A percentile compares a stretch with the other conserved stretches of the same genome.
phyloP scores from a whole-genome alignment of 768 basidiomycete genomes.

The Lentinula detonsa region DNA sequence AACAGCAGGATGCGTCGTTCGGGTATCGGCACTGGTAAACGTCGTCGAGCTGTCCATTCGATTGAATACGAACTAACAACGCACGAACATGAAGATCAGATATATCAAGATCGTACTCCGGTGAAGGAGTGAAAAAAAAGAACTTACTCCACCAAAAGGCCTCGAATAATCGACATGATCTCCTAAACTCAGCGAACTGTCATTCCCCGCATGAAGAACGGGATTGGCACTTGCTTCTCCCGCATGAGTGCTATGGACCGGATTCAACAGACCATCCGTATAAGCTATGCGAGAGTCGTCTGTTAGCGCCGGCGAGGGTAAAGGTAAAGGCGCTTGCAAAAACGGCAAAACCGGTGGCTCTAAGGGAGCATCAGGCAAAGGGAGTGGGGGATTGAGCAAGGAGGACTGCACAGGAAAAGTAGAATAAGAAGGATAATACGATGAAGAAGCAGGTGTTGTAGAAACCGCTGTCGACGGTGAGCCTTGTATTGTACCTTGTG shows the following conservation, averaged over 20 bases:
- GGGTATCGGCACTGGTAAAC: neutral
- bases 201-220: neutral
- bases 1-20: neutral
- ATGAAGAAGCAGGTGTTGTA: neutral
- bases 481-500: neutral
- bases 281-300: neutral
- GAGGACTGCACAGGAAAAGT: neutral
- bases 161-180: constrained; percentile 7
- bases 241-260: neutral
- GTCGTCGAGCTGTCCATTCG: constrained; percentile 4
- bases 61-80: constrained; percentile 1
- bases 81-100: neutral
- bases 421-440: neutral
- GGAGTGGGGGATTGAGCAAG: constrained; percentile 1
- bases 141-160: constrained; percentile 5
- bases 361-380: neutral
- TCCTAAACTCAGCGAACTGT: neutral
- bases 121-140: neutral
- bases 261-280: neutral
- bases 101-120: neutral
- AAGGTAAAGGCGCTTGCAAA: neutral
- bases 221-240: neutral
- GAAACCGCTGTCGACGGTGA: neutral
- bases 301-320: neutral
- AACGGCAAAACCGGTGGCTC: neutral